These are phyloP conservation scores for Coemansia sp. DNA, from an alignment of 192 early-diverging fungal genomes.

Conservation along the genomic window DNA sequence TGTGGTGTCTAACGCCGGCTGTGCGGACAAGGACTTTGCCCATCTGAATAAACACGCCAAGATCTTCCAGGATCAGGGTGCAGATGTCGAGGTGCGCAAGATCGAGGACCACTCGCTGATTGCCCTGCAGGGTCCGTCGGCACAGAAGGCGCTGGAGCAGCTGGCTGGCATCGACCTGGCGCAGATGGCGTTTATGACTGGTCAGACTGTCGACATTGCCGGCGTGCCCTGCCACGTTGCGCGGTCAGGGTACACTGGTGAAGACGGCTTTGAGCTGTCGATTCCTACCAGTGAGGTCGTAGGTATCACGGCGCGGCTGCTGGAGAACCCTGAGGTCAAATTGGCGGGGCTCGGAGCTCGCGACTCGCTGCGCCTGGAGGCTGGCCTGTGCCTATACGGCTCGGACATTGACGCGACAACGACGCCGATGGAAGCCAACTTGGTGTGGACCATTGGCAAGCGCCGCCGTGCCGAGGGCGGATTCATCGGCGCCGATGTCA, in stretches of 20 bases:
- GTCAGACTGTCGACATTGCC: constrained; percentile 66
- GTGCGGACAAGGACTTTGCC: constrained; percentile 93
- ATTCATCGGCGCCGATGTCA: constrained; percentile 85
- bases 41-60: constrained; percentile 81
- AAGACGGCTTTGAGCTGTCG: constrained; percentile 99
- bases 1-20: constrained; percentile 94
- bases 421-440: constrained; percentile 88
- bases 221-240: constrained; percentile 85
- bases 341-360: constrained; percentile 94
- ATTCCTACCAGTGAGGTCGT: constrained; percentile 73
- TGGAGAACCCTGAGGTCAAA: constrained; percentile 74
- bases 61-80: constrained; percentile 82
- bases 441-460: constrained; percentile 97
- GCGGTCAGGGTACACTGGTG: constrained; percentile 97
- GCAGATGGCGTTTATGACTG: constrained; percentile 90
- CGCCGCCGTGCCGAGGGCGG: constrained; percentile 83
- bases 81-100: constrained; percentile 82
- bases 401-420: constrained; percentile 91
- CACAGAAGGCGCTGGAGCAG: constrained; percentile 67
- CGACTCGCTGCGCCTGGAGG: constrained; percentile 93
- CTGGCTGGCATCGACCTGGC: constrained; percentile 60
- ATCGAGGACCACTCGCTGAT: constrained; percentile 85
- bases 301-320: constrained; percentile 64
- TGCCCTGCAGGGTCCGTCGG: constrained; percentile 90
- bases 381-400: constrained; percentile 96